These are phyloP conservation scores for Komagataella ulmi DNA, from an alignment of 805 yeast species.

Conservation along the genomic window DNA sequence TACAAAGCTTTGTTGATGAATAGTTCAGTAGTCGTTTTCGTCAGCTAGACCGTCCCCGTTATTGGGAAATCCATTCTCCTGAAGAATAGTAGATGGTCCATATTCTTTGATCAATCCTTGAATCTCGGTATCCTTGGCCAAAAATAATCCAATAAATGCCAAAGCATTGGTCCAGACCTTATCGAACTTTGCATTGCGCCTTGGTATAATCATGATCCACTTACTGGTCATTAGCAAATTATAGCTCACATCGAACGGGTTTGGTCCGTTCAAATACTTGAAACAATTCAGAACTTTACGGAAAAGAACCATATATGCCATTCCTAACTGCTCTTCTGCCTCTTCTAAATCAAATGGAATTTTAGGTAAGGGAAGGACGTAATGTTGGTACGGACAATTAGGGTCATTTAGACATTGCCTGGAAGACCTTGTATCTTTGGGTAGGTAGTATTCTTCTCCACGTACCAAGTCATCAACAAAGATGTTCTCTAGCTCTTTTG, in stretches of 20 bases:
- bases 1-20: neutral
- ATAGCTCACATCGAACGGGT: slow-evolving; percentile 46
- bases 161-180: slow-evolving; percentile 63
- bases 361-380: slow-evolving; percentile 47
- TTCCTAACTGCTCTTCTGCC: slow-evolving; percentile 44
- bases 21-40: slow-evolving; percentile 45
- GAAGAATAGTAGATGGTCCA: slow-evolving; percentile 40
- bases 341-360: slow-evolving; percentile 21
- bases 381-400: slow-evolving; percentile 72
- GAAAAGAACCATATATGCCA: slow-evolving; percentile 60
- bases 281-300: slow-evolving; percentile 58
- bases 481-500: slow-evolving; percentile 20
- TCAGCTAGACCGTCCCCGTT: slow-evolving; percentile 42
- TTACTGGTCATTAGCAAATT: slow-evolving; percentile 71
- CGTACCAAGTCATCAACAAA: slow-evolving; percentile 22
- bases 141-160: slow-evolving; percentile 66
- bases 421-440: slow-evolving; percentile 23
- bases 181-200: slow-evolving; percentile 42
- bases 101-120: slow-evolving; percentile 30
- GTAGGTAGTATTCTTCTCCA: slow-evolving; percentile 33
- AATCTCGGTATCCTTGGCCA: slow-evolving; percentile 56
- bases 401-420: slow-evolving; percentile 49
- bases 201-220: slow-evolving; percentile 83
- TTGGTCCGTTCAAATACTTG: slow-evolving; percentile 14
- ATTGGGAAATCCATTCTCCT: slow-evolving; percentile 54